Percentiles rank a stretch among this genome's conserved stretches.
Conservation (phyloP, 1,284 basidiomycete genomes). For the Calocybe gambosa region DNA sequence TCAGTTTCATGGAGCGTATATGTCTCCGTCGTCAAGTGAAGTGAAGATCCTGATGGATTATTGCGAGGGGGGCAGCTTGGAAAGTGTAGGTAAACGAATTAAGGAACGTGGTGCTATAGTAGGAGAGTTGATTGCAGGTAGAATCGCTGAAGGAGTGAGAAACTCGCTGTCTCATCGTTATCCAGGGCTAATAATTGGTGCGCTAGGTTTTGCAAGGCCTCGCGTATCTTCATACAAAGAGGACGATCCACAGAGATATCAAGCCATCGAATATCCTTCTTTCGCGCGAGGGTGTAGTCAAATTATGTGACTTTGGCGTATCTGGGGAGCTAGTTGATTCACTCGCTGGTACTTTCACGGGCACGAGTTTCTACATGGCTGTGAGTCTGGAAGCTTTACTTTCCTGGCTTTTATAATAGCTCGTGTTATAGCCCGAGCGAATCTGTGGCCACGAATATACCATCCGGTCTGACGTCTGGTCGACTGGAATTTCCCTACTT, state of each 20-base stretch:
- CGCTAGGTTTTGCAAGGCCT: conserved; percentile 82
- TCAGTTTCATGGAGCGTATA: conserved; percentile 91
- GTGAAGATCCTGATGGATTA: conserved; percentile 97
- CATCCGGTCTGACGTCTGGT: conserved; percentile 98
- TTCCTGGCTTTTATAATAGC: conserved; percentile 12
- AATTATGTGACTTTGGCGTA: conserved; percentile 95
- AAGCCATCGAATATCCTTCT: conserved; percentile 96
- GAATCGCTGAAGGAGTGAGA: conserved; percentile 84
- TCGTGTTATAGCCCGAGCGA: conserved; percentile 71
- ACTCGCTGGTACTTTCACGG: conserved; percentile 91
- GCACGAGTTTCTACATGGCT: conserved; percentile 97
- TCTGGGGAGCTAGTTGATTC: conserved; percentile 93
- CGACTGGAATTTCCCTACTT: conserved; percentile 87
- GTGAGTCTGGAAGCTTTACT: conserved; percentile 43
- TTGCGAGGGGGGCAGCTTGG: conserved; percentile 85
- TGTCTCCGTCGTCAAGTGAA: conserved; percentile 87
- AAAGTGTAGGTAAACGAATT: conserved; percentile 83
- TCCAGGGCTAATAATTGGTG: conserved; percentile 6
- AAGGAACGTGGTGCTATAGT: conserved; percentile 77
- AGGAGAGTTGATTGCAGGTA: conserved; percentile 88
- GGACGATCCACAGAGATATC: conserved; percentile 96
- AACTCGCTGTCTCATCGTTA: conserved; percentile 3
- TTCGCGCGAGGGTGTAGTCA: conserved; percentile 81
- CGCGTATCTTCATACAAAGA: conserved; percentile 84
- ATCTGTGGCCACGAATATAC: conserved; percentile 87